A percentile compares a stretch with the other conserved stretches of the same genome.
phyloP scores from a whole-genome alignment of 129 eudicot genomes.

The Flaveria trinervia region DNA sequence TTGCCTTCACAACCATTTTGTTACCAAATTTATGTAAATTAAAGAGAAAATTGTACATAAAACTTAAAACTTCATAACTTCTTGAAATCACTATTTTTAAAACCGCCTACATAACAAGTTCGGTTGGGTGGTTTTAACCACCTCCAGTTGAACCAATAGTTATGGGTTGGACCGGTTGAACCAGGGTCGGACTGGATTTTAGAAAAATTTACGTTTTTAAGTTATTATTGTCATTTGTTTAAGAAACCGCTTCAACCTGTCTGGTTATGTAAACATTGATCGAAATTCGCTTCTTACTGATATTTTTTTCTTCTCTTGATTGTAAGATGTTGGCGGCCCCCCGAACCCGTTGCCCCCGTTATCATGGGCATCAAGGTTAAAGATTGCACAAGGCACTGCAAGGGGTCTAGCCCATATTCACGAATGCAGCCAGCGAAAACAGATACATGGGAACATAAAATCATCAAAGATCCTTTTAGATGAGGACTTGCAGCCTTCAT shows the following conservation, averaged over 20 bases:
- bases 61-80: neutral
- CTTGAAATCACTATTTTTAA: neutral
- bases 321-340: conserved; percentile 57
- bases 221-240: neutral
- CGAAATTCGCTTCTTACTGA: neutral
- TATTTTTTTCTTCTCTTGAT: conserved; percentile 9
- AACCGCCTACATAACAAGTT: neutral
- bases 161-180: neutral
- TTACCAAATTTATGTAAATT: neutral
- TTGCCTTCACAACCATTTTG: neutral
- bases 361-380: conserved; percentile 78
- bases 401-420: conserved; percentile 81
- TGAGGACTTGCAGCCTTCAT: conserved; percentile 68
- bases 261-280: neutral
- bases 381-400: conserved; percentile 79
- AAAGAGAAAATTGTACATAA: neutral
- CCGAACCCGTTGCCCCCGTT: conserved; percentile 60
- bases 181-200: neutral
- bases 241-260: neutral
- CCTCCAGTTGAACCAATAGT: neutral
- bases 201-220: too few relatives aligned
- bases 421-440: conserved; percentile 84
- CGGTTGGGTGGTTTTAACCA: neutral
- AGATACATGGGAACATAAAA: conserved; percentile 84
- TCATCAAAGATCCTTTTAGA: conserved; percentile 89